Evolutionary conservation across 2,329 filamentous ascomycete species (phyloP).

Genomic region (Fonsecaea pugnacius): DNA sequence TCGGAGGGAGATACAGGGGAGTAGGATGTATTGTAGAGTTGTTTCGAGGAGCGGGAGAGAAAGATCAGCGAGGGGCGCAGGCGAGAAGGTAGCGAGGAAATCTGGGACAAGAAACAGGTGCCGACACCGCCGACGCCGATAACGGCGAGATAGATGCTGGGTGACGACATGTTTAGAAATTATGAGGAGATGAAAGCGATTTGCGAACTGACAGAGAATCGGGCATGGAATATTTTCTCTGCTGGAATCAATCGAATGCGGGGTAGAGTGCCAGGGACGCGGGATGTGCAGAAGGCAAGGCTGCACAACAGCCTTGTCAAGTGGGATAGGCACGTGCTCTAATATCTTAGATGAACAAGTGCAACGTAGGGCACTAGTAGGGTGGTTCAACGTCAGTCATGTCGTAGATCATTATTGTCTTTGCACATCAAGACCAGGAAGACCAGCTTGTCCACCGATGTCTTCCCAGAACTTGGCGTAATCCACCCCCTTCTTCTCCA

Average conservation of each 20-base stretch:
- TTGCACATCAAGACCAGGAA: constrained; percentile 52
- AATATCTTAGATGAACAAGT: background rate
- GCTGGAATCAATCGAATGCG: constrained; percentile 3
- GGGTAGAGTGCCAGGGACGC: constrained; percentile 1
- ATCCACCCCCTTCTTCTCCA: constrained; percentile 74
- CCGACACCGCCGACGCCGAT: constrained; percentile 90
- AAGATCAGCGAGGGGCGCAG: constrained; percentile 78
- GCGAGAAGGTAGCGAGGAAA: constrained; percentile 69
- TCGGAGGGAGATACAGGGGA: constrained; percentile 61
- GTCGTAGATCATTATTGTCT: constrained; percentile 1
- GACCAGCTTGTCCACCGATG: constrained; percentile 64
- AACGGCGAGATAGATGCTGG: constrained; percentile 35
- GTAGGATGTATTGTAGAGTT: constrained; percentile 69
- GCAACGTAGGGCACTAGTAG: background rate
- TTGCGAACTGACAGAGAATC: background rate
- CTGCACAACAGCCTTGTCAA: constrained; percentile 13
- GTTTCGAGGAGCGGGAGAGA: constrained; percentile 82
- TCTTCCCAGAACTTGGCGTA: constrained; percentile 80
- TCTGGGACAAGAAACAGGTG: constrained; percentile 84
- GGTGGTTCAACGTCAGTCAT: background rate
- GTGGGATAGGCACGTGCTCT: background rate
- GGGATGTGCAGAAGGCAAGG: background rate
- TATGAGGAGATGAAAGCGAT: background rate
- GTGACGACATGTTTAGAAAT: constrained; percentile 18
- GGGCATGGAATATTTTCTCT: constrained; percentile 10